Evolutionary conservation across 78 protist genomes (phyloP).

Genomic region (Acrasis kona): DNA sequence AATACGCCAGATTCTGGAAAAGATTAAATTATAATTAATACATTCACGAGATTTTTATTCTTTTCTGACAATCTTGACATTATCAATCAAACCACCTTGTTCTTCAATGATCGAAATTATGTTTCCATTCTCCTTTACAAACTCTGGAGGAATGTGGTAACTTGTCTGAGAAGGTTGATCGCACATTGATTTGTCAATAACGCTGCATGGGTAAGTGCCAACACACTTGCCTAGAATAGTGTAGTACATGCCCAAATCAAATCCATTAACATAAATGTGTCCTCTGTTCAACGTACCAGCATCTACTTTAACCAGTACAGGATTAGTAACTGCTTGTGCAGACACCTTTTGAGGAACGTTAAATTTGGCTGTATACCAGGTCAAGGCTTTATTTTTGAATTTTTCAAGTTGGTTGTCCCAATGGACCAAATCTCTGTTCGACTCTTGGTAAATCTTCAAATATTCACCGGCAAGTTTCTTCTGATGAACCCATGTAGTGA

Average conservation of each 20-base stretch:
- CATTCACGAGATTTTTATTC: too few species aligned
- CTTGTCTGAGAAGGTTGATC: conserved; percentile 1
- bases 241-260: not conserved
- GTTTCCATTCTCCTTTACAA: too few species aligned
- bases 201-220: not conserved
- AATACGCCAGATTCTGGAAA: too few species aligned
- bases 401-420: not conserved
- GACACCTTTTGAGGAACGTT: not conserved
- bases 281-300: not conserved
- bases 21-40: too few species aligned
- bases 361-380: not conserved
- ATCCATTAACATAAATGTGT: not conserved
- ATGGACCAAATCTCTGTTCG: not conserved
- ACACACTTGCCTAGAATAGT: not conserved
- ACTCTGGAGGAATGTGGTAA: conserved; percentile 21
- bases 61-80: too few species aligned
- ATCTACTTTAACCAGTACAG: not conserved
- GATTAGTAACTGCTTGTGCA: not conserved
- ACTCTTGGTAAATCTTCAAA: too few species aligned
- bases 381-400: not conserved
- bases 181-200: not conserved
- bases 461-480: too few species aligned
- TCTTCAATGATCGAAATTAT: too few species aligned
- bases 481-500: too few species aligned
- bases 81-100: too few species aligned